These are phyloP conservation scores for Pseudoneurospora amorphoporcata DNA, from an alignment of 495 filamentous ascomycete genomes.

Conservation along the genomic window DNA sequence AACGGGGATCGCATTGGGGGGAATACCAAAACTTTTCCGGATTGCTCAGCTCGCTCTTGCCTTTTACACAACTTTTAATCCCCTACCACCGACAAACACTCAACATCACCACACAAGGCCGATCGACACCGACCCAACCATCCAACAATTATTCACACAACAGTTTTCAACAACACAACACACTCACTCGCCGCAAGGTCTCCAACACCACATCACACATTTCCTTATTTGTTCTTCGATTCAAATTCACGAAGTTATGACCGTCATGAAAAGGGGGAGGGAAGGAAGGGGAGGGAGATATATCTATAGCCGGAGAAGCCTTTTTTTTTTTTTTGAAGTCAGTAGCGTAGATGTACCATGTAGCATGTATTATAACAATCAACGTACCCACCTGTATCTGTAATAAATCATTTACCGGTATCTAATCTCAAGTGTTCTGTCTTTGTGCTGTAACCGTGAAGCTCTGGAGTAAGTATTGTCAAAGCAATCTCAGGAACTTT, in stretches of 20 bases:
- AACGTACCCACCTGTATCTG: not conserved
- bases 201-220: not conserved
- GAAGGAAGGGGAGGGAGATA: not conserved
- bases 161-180: not conserved
- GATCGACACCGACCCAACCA: not conserved
- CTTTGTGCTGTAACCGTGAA: not conserved
- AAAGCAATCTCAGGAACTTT: not conserved
- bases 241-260: not conserved
- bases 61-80: not conserved
- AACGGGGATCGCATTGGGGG: not conserved
- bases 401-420: not conserved
- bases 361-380: not conserved
- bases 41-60: not conserved
- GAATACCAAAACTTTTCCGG: not conserved
- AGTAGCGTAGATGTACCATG: not conserved
- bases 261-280: not conserved
- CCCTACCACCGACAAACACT: not conserved
- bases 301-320: not conserved
- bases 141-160: not conserved
- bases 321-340: not conserved
- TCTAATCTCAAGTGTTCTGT: not conserved
- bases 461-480: not conserved
- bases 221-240: not conserved
- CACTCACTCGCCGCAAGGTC: not conserved
- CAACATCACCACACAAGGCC: not conserved